Evolutionary conservation across 1,284 basidiomycete species (phyloP), one percentile per base, ranked within the genome.

Genomic region (Gomphus bonarii): DNA sequence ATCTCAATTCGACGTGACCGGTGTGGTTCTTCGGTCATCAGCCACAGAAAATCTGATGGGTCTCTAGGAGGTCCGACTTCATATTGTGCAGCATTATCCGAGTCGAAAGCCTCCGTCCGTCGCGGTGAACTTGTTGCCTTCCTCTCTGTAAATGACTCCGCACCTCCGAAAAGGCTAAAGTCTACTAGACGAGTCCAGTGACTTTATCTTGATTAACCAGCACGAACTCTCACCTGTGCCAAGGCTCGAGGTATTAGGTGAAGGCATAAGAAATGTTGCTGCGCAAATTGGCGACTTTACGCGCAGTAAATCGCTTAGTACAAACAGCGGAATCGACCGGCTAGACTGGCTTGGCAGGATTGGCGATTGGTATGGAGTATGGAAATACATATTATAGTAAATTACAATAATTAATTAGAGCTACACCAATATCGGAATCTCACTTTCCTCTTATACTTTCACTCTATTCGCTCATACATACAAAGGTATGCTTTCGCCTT

Each of bases 21-120:
- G 70, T 99, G 97, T 5, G 95, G 95, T 69, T 99, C 97, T 70
- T 99, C 95, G 1, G 92, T 97, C 81, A 97, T 89, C 57, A 95
- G 72, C 95, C 95, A 99, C 31, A 98, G 74, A 65, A 94, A 94
- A 65, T 94, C 91, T 1, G 77, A 70, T 0, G 88, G 84, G 63
- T 89, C 80, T 65, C 82, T 82, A 0, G 85, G 86, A 0, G 79
- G 78, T 3, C 70, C 75, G 51, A 65, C 67, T 22, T 72, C 75
- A 63, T 80, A 66, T 62, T 76, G 73, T 54, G 68, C 63, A 40
- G 60, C 66, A 28, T 22, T 22, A 28, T 69, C 73, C 0, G 73
- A 70, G 55, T 64, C 70, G 33, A 70, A 65, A 35, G 80, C 71
- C 25, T 73, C 73, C 0, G 83, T 85, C 55, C 86, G 77, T 59